phyloP scores from a whole-genome alignment of 192 early-diverging fungal genomes.

The Backusella liffmaniae region DNA sequence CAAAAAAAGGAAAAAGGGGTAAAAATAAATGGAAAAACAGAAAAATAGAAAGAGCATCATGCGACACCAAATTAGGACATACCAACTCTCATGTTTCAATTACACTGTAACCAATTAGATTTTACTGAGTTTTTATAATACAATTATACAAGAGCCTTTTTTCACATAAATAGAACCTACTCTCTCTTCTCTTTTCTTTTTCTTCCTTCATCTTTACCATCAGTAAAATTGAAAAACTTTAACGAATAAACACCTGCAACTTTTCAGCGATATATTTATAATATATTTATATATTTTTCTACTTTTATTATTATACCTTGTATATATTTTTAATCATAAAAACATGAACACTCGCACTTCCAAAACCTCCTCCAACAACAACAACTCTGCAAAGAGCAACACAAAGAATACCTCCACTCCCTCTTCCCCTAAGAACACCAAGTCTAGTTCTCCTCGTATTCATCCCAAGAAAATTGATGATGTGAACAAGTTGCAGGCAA shows the following conservation, averaged over 20 bases:
- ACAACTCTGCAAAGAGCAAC: conserved; percentile 1
- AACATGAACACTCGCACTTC: conserved; percentile 3
- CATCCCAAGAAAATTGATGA: conserved; percentile 8
- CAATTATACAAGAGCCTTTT: background rate
- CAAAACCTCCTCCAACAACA: background rate
- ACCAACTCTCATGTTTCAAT: background rate
- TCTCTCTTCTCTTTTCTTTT: background rate
- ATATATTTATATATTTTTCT: conserved; percentile 6
- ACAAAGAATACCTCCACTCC: background rate
- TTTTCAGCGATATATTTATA: conserved; percentile 4
- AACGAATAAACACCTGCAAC: background rate
- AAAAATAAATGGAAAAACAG: conserved; percentile 9
- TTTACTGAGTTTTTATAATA: background rate
- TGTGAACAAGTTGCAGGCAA: conserved; percentile 7
- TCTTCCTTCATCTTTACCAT: conserved; percentile 2
- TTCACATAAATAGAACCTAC: background rate
- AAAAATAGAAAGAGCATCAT: conserved; percentile 6
- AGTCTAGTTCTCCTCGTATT: background rate
- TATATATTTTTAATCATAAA: conserved; percentile 3
- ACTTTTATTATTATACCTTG: background rate
- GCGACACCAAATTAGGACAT: conserved; percentile 5
- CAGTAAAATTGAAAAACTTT: background rate
- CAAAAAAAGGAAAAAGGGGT: conserved; percentile 9
- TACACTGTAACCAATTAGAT: background rate
- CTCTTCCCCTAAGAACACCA: background rate